Evolutionary conservation across 2,329 filamentous ascomycete species (phyloP), one percentile per base, ranked within the genome.

Genomic region (Aulographum hederae): DNA sequence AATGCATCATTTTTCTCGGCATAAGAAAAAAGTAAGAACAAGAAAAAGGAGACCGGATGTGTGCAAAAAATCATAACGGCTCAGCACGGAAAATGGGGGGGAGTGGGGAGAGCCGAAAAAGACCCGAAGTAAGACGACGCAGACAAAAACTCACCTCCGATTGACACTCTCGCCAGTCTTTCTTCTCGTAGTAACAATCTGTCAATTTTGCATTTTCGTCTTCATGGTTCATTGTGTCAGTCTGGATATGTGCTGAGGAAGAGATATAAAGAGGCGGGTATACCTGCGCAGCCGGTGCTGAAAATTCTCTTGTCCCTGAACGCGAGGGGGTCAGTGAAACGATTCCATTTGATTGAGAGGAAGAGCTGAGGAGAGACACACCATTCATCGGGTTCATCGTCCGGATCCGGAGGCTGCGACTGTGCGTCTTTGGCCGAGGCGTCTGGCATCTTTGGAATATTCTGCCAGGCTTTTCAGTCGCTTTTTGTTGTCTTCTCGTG

Each of bases 231-330:
- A n/a, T n/a, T n/a, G n/a, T n/a, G n/a, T n/a, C n/a, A n/a, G n/a
- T n/a, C n/a, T n/a, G n/a, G n/a, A n/a, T n/a, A n/a, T n/a, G n/a
- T 28, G 11, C 8, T 28, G 10, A 28, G 10, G 10, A 17, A 28
- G 8, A 17, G 15, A 10, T 14, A 28, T 25, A 8, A n/a, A 29
- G 8, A 5, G 14, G 2, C 33, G 60, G 48, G 6, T n/a, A 5
- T 58, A 92, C 86, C 75, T 55, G 84, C 71, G 49, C 86, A 95
- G 36, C 86, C 89, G 3, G 86, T 95, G 61, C 82, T 93, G 61
- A 82, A 92, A 54, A 95, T 95, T 50, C 89, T 69, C 67, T 93
- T 86, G 61, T 95, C 85, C 86, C 86, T 95, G 50, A 42, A 38
- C 31, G 13, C 30, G 31, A 11, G 11, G 35, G 37, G 28, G 34